Conservation (phyloP, 2,329 filamentous ascomycete species). For the Ophiostoma ulmi region DNA sequence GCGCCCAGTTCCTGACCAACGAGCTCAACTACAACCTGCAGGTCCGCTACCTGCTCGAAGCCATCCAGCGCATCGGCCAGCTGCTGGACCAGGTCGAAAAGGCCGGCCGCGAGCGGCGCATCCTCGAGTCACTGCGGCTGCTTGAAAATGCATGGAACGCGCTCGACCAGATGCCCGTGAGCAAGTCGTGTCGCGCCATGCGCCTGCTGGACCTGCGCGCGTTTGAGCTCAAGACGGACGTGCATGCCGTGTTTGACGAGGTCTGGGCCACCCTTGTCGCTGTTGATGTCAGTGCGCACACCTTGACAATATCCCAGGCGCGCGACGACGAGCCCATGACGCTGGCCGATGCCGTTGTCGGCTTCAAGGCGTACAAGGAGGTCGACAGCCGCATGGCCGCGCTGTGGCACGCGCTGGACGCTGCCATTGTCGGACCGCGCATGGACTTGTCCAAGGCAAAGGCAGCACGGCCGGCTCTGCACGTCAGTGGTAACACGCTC, state of each 20-base stretch:
- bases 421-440: constrained; percentile 56
- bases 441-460: constrained; percentile 39
- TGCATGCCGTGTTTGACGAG: constrained; percentile 60
- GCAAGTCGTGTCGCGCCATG: constrained; percentile 57
- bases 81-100: constrained; percentile 59
- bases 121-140: constrained; percentile 53
- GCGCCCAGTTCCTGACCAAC: constrained; percentile 51
- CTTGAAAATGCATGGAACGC: constrained; percentile 56
- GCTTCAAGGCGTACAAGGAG: constrained; percentile 55
- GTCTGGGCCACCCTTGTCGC: constrained; percentile 67
- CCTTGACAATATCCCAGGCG: constrained; percentile 3
- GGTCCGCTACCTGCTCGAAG: constrained; percentile 46
- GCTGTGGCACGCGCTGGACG: constrained; percentile 59
- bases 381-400: constrained; percentile 55
- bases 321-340: constrained; percentile 47
- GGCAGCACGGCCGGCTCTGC: constrained; percentile 38
- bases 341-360: constrained; percentile 51
- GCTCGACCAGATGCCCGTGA: constrained; percentile 55
- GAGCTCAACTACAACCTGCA: constrained; percentile 58
- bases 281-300: constrained; percentile 53
- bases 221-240: constrained; percentile 59
- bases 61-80: constrained; percentile 53
- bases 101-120: constrained; percentile 49
- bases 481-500: constrained; percentile 43
- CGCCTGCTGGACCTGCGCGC: constrained; percentile 61